phyloP scores from a whole-genome alignment of 805 yeast species.

The Spathaspora hagerdaliae region DNA sequence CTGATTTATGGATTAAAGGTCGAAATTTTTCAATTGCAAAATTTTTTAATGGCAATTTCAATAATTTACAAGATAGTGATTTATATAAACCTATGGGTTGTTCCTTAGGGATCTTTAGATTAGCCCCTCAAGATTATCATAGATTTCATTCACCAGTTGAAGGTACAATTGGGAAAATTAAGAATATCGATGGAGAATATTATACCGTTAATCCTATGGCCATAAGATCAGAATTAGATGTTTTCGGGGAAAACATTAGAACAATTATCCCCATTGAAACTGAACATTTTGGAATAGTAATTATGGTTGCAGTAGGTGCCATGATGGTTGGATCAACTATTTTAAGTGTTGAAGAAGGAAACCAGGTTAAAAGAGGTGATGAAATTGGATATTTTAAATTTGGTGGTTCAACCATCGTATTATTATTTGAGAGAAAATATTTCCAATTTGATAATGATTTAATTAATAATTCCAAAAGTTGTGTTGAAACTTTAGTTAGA shows the following conservation, averaged over 20 bases:
- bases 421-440: conserved; percentile 51
- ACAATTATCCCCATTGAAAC: conserved; percentile 75
- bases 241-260: conserved; percentile 87
- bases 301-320: conserved; percentile 86
- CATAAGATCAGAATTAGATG: conserved; percentile 79
- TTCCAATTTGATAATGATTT: conserved; percentile 74
- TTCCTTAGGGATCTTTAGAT: conserved; percentile 72
- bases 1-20: conserved; percentile 87
- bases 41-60: conserved; percentile 47
- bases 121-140: conserved; percentile 97
- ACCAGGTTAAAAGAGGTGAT: conserved; percentile 59
- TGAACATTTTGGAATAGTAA: conserved; percentile 69
- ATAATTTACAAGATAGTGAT: conserved; percentile 37
- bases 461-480: conserved; percentile 57
- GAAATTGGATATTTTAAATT: conserved; percentile 94
- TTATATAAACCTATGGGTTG: conserved; percentile 37
- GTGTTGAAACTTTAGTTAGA: conserved; percentile 77
- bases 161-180: conserved; percentile 66
- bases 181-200: conserved; percentile 62
- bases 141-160: conserved; percentile 86
- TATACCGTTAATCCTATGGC: conserved; percentile 99
- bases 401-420: conserved; percentile 87
- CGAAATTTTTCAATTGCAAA: conserved; percentile 64
- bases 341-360: conserved; percentile 61
- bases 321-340: conserved; percentile 98